Evolutionary conservation across 2,329 filamentous ascomycete species (phyloP), one percentile per base, ranked within the genome.

Genomic region (Mariannaea elegans): DNA sequence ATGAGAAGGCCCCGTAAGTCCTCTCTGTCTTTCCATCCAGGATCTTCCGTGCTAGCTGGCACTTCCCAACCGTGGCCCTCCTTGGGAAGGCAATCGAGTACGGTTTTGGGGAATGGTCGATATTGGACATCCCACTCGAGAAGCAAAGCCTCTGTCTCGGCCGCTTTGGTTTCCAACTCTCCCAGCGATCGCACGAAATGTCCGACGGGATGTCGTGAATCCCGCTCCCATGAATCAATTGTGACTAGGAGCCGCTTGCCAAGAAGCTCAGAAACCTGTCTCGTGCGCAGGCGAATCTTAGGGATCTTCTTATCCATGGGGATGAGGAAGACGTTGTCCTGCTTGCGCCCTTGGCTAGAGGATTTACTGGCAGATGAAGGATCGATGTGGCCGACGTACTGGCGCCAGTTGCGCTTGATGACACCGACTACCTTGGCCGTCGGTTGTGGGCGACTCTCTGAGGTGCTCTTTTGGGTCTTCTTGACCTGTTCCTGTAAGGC

Each of bases 231-330:
- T 1, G 91, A 89, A 77, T 99, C 95, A 65, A 99, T 96, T 0
- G 93, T 94, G 39, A 97, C 92, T 10, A 99, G 78, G 48, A 99
- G 89, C 57, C 96, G 89, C 81, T 98, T 95, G 5, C 95, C 95
- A 24, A 97, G 78, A 4, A 99, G 84, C 71, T 97, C 93, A 14
- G 88, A 88, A 21, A 93, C 94, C 77, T 98, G 95, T 50, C 95
- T 86, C 10, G 95, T 98, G 49, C 94, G 89, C 54, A 99, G 88
- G 44, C 93, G 88, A 70, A 99, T 97, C 80, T 98, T 99, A 2
- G 95, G 95, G 19, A 99, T 91, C 71, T 93, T 90, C 82, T 97
- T 98, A 77, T 99, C 94, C 94, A 99, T 98, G 4, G 95, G 94
- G 47, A 98, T 88, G 16, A 99, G 84, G 77, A 99, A 99, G 13